These are phyloP conservation scores for Aureobasidium sp. DNA, from an alignment of 2,329 filamentous ascomycete species.

Conservation along the genomic window DNA sequence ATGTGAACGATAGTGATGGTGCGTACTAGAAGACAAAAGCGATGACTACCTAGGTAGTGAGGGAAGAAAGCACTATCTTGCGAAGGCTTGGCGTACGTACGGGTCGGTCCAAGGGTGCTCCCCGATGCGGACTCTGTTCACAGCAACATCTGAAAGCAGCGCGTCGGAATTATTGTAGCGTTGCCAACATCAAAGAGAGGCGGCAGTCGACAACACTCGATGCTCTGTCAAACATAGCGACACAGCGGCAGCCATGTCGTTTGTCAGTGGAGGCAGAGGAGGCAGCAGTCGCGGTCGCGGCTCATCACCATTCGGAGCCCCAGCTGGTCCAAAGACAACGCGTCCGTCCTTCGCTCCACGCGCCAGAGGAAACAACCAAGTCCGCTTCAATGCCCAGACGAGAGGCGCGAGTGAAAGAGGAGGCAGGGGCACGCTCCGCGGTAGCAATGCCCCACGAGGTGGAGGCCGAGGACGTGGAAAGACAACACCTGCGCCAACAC, in stretches of 20 bases:
- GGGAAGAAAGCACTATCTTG: not conserved
- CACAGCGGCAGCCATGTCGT: slow-evolving; percentile 16
- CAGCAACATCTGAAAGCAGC: not conserved
- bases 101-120: not conserved
- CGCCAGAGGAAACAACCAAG: slow-evolving; percentile 11
- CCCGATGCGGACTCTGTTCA: not conserved
- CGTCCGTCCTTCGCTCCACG: slow-evolving; percentile 3
- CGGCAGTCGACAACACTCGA: slow-evolving; percentile 2
- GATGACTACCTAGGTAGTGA: not conserved
- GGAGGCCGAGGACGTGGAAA: slow-evolving; percentile 5
- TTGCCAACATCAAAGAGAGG: not conserved
- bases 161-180: not conserved
- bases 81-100: not conserved
- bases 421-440: slow-evolving; percentile 1
- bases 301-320: not conserved
- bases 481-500: slow-evolving; percentile 6
- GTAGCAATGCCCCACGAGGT: not conserved
- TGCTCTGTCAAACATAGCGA: slow-evolving; percentile 7
- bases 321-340: slow-evolving; percentile 8
- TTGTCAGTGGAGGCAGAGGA: slow-evolving; percentile 14
- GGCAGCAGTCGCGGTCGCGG: slow-evolving; percentile 12
- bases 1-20: not conserved
- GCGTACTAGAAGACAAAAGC: not conserved
- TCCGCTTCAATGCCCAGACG: slow-evolving; percentile 1
- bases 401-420: not conserved